Base-by-base conservation (phyloP, 768 basidiomycete species). In the Megacollybia marginata region DNA sequence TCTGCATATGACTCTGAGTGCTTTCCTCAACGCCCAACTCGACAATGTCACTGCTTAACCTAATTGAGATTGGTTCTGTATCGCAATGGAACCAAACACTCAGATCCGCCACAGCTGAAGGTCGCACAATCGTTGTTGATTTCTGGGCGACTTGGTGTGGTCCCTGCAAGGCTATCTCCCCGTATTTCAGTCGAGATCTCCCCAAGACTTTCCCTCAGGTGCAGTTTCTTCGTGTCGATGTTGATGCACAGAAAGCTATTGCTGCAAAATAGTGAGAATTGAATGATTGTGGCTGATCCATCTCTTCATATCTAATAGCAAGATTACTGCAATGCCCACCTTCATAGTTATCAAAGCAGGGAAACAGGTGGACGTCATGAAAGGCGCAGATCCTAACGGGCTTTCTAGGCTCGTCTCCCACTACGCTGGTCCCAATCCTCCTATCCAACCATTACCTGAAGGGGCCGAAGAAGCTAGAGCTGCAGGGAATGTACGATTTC, bases 171-270 rank as follows among this genome's bases (percentile, higher is more conserved):
- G 36, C 45, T 33, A 55, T 53, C 34, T 50, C 46, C 19, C 54
- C 52, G 36, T 23, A 46, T 55, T 9, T 55, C 50, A 48, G 50
- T 52, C 23, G 52, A 73, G 53, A 58, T 83, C n/a, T 70, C 79
- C 59, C 10, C 54, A 56, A 5, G 61, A 63, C 16, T 59, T 56
- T 46, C 52, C 64, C 3, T 34, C 10, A 60, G 10, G 61, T 85
- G 48, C 69, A 72, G 16, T 84, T 87, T 63, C 85, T 81, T 73
- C 85, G 85, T 61, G 80, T 89, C 51, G 79, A 92, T 54, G 76
- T 88, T 31, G 88, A 91, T 55, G 69, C 67, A 28, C 75, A 76
- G 45, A 52, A 60, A 4, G 71, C 74, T 0, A 77, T 86, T 46
- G 59, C 77, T 0, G 64, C 77, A 52, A 81, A 85, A 50, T 59